Evolutionary conservation across 805 yeast species (phyloP), one percentile per base, ranked within the genome.

Genomic region (Lipomyces sp.): DNA sequence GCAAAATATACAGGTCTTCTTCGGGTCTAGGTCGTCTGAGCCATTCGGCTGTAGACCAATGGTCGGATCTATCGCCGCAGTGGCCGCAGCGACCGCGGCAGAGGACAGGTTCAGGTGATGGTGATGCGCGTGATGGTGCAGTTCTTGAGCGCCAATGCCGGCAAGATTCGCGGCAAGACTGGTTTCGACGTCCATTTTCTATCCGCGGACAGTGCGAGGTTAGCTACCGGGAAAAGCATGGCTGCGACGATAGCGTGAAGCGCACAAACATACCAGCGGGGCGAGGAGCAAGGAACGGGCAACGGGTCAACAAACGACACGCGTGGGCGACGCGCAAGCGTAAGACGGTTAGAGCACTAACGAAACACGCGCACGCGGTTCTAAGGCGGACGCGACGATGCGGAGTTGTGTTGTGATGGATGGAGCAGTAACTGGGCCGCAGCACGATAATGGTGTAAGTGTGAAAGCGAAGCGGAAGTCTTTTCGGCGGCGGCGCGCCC

Each of bases 1-100:
- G 58, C 85, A 81, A 60, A 78, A 79, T 0, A 69, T 69, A 61
- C 84, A 79, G 47, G 68, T 63, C 53, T 63, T 69, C 59, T 72
- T 69, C 31, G 60, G 53, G 43, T 61, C 63, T 24, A 53, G 35
- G 19, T 50, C 55, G 32, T 40, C 53, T 18, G 24, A 41, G 31
- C 37, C 45, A 18, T 23, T 39, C 6, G 53, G 21, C 26, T 34
- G 41, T 3, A 46, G 38, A 7, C 46, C 43, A 31, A 53, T 57
- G 32, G 46, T 42, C 7, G 54, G 59, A 36, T 55, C 55, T 31
- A 57, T 55, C n/a, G 55, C 49, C 34, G 39, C 34, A 31, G 49
- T 42, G 13, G 6, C 45, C 4, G 51, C 51, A n/a, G 47, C 47
- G 29, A 46, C 50, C 21, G 43, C 7, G 14, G 50, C 50, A 16